phyloP scores from a whole-genome alignment of 2,329 filamentous ascomycete species.

The Talaromyces amestolkiae region DNA sequence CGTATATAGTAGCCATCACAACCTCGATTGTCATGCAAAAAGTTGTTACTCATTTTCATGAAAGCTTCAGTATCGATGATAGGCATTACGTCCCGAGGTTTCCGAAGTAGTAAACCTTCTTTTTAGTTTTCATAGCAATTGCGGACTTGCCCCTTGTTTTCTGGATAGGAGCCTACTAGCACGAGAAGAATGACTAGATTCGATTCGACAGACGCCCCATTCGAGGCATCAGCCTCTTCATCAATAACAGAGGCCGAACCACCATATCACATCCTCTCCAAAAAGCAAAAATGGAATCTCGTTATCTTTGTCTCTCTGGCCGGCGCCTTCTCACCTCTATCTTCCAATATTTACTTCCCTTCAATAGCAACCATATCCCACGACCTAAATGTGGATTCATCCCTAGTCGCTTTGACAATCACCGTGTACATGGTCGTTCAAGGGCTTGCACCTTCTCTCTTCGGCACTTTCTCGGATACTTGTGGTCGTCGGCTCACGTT shows the following conservation, averaged over 20 bases:
- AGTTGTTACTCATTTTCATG: background rate
- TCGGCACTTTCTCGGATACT: slow-evolving; percentile 33
- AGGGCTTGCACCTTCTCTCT: slow-evolving; percentile 32
- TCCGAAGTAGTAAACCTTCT: background rate
- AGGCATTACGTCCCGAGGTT: background rate
- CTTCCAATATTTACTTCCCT: slow-evolving; percentile 39
- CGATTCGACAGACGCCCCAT: background rate
- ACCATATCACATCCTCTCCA: slow-evolving; percentile 9
- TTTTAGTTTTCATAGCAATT: background rate
- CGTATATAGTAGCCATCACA: background rate
- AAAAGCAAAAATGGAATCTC: slow-evolving; percentile 37
- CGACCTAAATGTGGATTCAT: slow-evolving; percentile 23
- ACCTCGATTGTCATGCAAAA: background rate
- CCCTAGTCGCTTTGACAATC: slow-evolving; percentile 31
- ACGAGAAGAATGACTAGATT: background rate
- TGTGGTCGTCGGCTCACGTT: slow-evolving; percentile 33
- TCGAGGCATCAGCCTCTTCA: background rate
- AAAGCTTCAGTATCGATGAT: background rate
- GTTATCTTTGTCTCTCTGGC: slow-evolving; percentile 41
- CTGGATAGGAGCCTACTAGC: background rate
- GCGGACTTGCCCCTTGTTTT: background rate
- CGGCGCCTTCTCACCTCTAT: slow-evolving; percentile 46
- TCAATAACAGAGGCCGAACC: background rate
- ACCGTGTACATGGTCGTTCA: slow-evolving; percentile 31
- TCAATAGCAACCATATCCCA: slow-evolving; percentile 26